These are phyloP conservation scores for Crithidia acanthocephali DNA, from an alignment of 208 protist genomes.

Conservation along the genomic window DNA sequence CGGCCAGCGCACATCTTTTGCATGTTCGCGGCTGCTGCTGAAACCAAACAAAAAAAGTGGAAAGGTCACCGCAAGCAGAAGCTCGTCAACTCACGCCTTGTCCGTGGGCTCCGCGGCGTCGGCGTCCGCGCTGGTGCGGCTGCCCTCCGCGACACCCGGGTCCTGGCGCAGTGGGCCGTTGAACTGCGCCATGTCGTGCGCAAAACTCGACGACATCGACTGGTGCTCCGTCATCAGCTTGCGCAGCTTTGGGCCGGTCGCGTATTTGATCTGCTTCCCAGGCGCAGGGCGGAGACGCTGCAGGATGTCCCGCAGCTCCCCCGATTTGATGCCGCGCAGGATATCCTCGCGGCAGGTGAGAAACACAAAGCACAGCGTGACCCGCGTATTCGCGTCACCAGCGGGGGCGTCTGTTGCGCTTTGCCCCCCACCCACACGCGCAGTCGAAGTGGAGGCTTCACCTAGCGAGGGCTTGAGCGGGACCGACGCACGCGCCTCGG, in stretches of 20 bases:
- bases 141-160: neutral
- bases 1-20: no score
- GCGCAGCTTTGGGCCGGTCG: conserved; percentile 57
- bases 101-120: neutral
- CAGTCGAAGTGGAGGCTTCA: neutral
- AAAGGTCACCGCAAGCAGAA: no score
- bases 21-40: no score
- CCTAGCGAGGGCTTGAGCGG: neutral
- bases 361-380: conserved; percentile 68
- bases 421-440: no score
- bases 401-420: neutral
- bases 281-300: conserved; percentile 33
- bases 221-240: conserved; percentile 35
- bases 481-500: neutral
- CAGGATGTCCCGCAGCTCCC: conserved; percentile 40
- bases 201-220: conserved; percentile 31
- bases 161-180: neutral
- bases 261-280: conserved; percentile 66
- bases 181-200: conserved; percentile 21
- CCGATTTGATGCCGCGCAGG: conserved; percentile 35
- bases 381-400: neutral
- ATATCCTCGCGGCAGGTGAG: conserved; percentile 74
- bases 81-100: neutral
- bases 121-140: neutral
- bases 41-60: no score